A percentile compares a stretch with the other conserved stretches of the same genome.
phyloP scores from a whole-genome alignment of 257 asterid genomes.

The Handroanthus guayacan region DNA sequence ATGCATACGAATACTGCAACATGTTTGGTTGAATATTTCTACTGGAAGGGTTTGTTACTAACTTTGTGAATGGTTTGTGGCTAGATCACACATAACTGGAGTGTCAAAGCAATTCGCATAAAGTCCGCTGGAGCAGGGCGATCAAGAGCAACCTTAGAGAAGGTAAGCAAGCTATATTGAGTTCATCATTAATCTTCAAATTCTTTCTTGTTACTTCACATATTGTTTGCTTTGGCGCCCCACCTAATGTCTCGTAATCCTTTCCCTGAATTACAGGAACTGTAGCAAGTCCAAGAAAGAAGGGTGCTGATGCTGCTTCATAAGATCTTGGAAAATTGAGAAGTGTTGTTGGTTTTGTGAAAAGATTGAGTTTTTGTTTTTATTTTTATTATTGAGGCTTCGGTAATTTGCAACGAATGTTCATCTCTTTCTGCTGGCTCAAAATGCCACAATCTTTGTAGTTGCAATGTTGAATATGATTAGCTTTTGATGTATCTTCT shows the following conservation, averaged over 20 bases:
- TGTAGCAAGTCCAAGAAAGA: conserved; percentile 5
- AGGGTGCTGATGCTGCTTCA: background rate
- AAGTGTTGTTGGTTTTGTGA: background rate
- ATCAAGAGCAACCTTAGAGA: too few relatives aligned
- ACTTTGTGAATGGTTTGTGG: too few relatives aligned
- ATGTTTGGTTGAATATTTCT: background rate
- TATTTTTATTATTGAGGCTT: background rate
- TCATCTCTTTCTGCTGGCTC: background rate
- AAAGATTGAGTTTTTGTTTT: background rate
- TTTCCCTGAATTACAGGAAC: background rate
- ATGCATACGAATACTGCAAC: background rate
- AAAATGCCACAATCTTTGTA: too few relatives aligned
- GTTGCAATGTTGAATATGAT: too few relatives aligned
- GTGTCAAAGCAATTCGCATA: too few relatives aligned
- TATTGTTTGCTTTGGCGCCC: background rate
- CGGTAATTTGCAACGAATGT: background rate
- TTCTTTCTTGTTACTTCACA: background rate
- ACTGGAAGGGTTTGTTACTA: background rate
- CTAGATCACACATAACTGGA: too few relatives aligned
- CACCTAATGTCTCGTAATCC: background rate
- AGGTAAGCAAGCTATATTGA: background rate
- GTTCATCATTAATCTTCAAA: background rate
- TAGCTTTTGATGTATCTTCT: background rate
- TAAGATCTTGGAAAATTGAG: background rate
- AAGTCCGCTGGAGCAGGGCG: too few relatives aligned